phyloP scores from a whole-genome alignment of 768 basidiomycete species.

The Lanmaoa pseudosensibilis region DNA sequence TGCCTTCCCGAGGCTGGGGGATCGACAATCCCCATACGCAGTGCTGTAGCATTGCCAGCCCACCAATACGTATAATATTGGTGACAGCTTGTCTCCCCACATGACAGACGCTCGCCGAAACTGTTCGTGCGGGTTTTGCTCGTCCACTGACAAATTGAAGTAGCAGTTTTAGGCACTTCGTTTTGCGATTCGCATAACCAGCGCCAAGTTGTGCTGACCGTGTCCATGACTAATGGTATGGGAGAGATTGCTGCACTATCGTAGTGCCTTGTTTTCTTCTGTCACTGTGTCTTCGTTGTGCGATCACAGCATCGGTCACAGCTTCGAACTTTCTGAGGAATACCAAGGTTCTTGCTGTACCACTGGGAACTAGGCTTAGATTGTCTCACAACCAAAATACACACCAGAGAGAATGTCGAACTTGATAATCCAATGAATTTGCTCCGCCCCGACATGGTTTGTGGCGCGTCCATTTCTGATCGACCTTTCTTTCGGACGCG shows the following conservation, averaged over 20 bases:
- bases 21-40: slow-evolving; percentile 53
- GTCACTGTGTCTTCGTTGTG: background rate
- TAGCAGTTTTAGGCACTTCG: background rate
- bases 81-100: background rate
- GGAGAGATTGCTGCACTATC: too few relatives aligned
- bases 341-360: background rate
- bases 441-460: too few relatives aligned
- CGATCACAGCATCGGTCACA: background rate
- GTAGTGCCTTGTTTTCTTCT: too few relatives aligned
- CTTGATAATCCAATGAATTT: too few relatives aligned
- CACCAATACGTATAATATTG: background rate
- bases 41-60: slow-evolving; percentile 17
- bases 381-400: too few relatives aligned
- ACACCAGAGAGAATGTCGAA: background rate
- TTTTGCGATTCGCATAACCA: background rate
- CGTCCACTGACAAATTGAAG: background rate
- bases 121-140: background rate
- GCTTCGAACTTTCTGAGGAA: background rate
- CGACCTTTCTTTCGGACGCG: background rate
- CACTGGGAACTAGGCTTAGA: background rate
- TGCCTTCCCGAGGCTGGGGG: slow-evolving; percentile 59
- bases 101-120: background rate
- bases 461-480: slow-evolving; percentile 1
- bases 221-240: too few relatives aligned
- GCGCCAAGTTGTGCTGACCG: too few relatives aligned